A percentile compares a stretch with the other conserved stretches of the same genome.
Evolutionary conservation across 345 rosid genomes (phyloP).

Genomic region (Moringa oleifera): DNA sequence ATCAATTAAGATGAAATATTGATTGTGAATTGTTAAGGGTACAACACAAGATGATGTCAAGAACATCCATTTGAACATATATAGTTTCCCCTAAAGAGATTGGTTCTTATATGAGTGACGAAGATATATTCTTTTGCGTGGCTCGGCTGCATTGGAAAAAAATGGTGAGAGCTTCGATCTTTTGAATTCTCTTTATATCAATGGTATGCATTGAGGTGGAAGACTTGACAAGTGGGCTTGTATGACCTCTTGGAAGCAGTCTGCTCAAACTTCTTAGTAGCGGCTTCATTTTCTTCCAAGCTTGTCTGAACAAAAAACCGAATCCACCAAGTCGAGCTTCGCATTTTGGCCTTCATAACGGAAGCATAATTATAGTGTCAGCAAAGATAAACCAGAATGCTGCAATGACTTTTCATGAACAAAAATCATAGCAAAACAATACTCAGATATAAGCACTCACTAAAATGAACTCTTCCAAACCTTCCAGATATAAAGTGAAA

Average conservation of each 20-base stretch:
- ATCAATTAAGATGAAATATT: slow-evolving; percentile 17
- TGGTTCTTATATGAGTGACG: not conserved
- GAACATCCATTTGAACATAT: slow-evolving; percentile 8
- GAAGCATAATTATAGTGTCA: slow-evolving; percentile 1
- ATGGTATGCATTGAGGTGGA: slow-evolving; percentile 74
- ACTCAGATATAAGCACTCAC: not conserved
- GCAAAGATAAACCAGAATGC: not conserved
- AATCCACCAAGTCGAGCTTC: slow-evolving; percentile 72
- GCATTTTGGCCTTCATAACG: slow-evolving; percentile 54
- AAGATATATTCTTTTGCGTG: not conserved
- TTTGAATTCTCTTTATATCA: slow-evolving; percentile 22
- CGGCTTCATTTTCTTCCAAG: slow-evolving; percentile 61
- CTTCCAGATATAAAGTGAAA: no score
- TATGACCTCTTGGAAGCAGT: slow-evolving; percentile 56
- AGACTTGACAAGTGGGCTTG: slow-evolving; percentile 77
- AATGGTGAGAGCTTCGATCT: not conserved
- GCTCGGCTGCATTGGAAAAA: slow-evolving; percentile 1
- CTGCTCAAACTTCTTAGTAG: slow-evolving; percentile 58
- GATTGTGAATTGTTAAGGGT: slow-evolving; percentile 3
- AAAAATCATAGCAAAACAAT: not conserved
- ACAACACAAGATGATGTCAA: slow-evolving; percentile 11
- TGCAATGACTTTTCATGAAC: not conserved
- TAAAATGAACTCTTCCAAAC: no score
- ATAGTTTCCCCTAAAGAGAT: slow-evolving; percentile 4
- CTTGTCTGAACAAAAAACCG: slow-evolving; percentile 55